Percentiles rank a stretch among this genome's conserved stretches.
phyloP scores from a whole-genome alignment of 495 filamentous ascomycete genomes.

The Daldinia concentrica region DNA sequence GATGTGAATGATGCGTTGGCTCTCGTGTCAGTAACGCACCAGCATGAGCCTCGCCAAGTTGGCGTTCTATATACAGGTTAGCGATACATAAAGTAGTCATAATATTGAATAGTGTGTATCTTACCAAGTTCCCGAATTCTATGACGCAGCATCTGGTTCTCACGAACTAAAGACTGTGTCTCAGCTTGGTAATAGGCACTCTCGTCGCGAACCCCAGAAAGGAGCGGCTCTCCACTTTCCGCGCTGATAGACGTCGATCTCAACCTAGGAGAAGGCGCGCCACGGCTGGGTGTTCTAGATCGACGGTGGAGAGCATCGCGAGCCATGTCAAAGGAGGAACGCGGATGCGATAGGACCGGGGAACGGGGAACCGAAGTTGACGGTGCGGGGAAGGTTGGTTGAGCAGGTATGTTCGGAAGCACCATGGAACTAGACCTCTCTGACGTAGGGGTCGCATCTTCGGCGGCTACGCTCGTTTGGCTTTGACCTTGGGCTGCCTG shows the following conservation, averaged over 20 bases:
- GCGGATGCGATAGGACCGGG: slow-evolving; percentile 64
- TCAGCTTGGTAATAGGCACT: slow-evolving; percentile 92
- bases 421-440: slow-evolving; percentile 66
- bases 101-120: slow-evolving; percentile 11
- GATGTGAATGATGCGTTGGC: slow-evolving; percentile 51
- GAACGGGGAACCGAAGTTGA: slow-evolving; percentile 58
- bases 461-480: slow-evolving; percentile 63
- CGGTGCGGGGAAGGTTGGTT: slow-evolving; percentile 31
- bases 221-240: slow-evolving; percentile 57
- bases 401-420: slow-evolving; percentile 41
- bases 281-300: slow-evolving; percentile 66
- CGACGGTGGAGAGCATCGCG: slow-evolving; percentile 62
- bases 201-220: slow-evolving; percentile 72
- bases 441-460: slow-evolving; percentile 74
- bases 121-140: slow-evolving; percentile 85
- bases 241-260: slow-evolving; percentile 64
- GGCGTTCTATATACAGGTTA: slow-evolving; percentile 46
- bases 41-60: slow-evolving; percentile 50
- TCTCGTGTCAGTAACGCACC: slow-evolving; percentile 50
- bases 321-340: slow-evolving; percentile 65
- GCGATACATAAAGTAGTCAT: neutral
- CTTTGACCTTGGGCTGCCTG: slow-evolving; percentile 60
- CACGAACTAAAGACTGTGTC: slow-evolving; percentile 81
- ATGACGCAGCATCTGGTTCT: slow-evolving; percentile 92
- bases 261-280: slow-evolving; percentile 62